A percentile compares a stretch with the other conserved stretches of the same genome.
Evolutionary conservation across 805 yeast genomes (phyloP).

Genomic region (Diddensiella caesifluorescens): DNA sequence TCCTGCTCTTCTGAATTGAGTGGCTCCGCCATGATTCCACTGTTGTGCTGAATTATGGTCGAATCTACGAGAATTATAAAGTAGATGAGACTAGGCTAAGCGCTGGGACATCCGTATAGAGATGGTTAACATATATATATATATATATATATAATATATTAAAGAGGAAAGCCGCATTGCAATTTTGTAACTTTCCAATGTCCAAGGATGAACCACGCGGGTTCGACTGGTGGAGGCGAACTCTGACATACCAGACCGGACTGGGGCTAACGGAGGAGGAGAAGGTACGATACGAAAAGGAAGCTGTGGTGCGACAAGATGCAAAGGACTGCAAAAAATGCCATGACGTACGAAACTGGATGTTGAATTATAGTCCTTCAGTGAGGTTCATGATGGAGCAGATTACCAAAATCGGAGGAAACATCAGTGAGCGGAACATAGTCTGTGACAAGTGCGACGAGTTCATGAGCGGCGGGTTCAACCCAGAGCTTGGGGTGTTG

Average conservation of each 20-base stretch:
- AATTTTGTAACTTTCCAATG: background rate
- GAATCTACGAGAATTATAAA: background rate
- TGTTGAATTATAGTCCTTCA: conserved; percentile 65
- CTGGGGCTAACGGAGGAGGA: conserved; percentile 54
- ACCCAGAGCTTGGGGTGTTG: conserved; percentile 81
- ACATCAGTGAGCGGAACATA: conserved; percentile 47
- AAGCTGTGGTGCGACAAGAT: conserved; percentile 40
- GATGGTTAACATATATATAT: too few relatives aligned
- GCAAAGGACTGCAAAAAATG: conserved; percentile 61
- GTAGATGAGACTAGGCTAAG: too few relatives aligned
- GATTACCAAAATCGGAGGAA: conserved; percentile 60
- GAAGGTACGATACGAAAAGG: conserved; percentile 51
- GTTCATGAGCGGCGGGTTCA: conserved; percentile 83
- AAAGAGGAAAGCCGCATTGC: background rate
- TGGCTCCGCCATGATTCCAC: too few relatives aligned
- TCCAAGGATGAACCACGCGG: conserved; percentile 32
- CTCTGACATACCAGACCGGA: conserved; percentile 66
- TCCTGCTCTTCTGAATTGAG: conserved; percentile 1
- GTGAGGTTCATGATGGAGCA: conserved; percentile 84
- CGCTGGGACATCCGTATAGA: too few relatives aligned
- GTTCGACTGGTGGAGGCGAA: conserved; percentile 79
- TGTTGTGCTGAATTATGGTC: too few relatives aligned
- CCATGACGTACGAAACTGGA: conserved; percentile 73
- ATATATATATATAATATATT: background rate
- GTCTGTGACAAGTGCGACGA: conserved; percentile 82